Evolutionary conservation across 2,329 filamentous ascomycete genomes (phyloP), one percentile per base, ranked within the genome.

Genomic region (Calonectria henricotiae): DNA sequence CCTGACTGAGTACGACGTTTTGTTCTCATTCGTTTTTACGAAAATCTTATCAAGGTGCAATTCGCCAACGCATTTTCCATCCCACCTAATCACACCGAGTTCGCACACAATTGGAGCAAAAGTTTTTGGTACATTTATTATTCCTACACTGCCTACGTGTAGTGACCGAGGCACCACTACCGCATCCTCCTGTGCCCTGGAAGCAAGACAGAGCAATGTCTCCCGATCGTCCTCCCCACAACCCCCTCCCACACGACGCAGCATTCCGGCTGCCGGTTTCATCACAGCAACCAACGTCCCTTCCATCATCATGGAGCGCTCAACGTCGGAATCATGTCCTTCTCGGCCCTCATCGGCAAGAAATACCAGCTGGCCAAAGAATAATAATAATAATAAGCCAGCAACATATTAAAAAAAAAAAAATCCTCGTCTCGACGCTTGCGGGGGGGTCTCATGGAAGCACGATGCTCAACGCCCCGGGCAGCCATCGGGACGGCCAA

Each of bases 81-180:
- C 27, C 4, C 27, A 30, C 9, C 15, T 62, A 30, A 51, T 44
- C 39, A 37, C 58, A 20, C 39, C 20, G 23, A 15, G 27, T 20
- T n/a, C 46, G 25, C 41, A 55, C 41, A 13, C 17, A 12, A 12
- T 67, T 25, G 32, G 49, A 62, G 61, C 27, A 55, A 47, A 46
- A 41, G 55, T 61, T 71, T 76, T 67, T 68, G 70, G 70, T 76
- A 76, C 74, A 76, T 70, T 73, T 75, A 70, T 73, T 75, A 70
- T 43, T 71, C 60, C 70, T 71, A 75, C 73, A 71, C 68, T 68
- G 39, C 49, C 55, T 62, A 64, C 37, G 55, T 58, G 47, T 60
- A 65, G 69, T 62, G 62, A 44, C 30, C 46, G 32, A 54, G 67
- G 58, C 65, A 67, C 71, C 70, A 43, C 55, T 47, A 32, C 68